These are phyloP conservation scores for Baudoinia panamericana DNA, from an alignment of 495 filamentous ascomycete species.

Conservation along the genomic window DNA sequence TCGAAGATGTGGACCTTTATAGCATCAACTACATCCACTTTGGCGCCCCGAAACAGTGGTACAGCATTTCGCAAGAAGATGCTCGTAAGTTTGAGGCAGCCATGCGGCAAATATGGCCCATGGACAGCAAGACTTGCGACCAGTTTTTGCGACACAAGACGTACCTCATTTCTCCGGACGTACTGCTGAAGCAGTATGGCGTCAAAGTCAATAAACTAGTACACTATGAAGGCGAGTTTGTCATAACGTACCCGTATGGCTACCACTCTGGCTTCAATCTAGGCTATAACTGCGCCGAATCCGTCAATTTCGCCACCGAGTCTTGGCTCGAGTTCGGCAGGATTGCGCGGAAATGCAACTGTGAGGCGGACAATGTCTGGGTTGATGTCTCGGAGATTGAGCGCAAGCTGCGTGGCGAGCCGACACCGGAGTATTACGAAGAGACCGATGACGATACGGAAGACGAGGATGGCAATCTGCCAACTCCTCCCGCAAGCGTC, in stretches of 20 bases:
- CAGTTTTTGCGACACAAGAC: conserved; percentile 97
- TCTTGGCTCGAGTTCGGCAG: conserved; percentile 89
- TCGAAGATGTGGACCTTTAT: conserved; percentile 97
- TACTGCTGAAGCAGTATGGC: conserved; percentile 72
- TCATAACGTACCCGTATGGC: conserved; percentile 95
- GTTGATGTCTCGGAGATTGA: conserved; percentile 92
- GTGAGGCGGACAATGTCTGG: conserved; percentile 94
- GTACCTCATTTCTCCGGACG: conserved; percentile 87
- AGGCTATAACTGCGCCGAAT: conserved; percentile 97
- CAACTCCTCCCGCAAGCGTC: conserved; percentile 68
- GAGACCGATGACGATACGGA: conserved; percentile 60
- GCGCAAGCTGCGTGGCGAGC: conserved; percentile 81
- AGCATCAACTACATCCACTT: conserved; percentile 99
- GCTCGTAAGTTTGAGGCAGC: conserved; percentile 86
- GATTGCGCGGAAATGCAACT: conserved; percentile 95
- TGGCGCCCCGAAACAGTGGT: conserved; percentile 97
- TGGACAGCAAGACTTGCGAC: conserved; percentile 90
- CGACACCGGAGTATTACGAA: conserved; percentile 72
- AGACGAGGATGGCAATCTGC: conserved; percentile 56
- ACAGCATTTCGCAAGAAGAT: conserved; percentile 94
- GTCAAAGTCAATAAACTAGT: conserved; percentile 92
- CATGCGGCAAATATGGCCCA: conserved; percentile 88
- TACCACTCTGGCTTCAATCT: conserved; percentile 98
- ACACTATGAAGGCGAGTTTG: conserved; percentile 95
- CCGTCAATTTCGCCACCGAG: conserved; percentile 94